Conservation (phyloP, 1,139 yeast genomes). For the Entelexis sorbosivorans region DNA sequence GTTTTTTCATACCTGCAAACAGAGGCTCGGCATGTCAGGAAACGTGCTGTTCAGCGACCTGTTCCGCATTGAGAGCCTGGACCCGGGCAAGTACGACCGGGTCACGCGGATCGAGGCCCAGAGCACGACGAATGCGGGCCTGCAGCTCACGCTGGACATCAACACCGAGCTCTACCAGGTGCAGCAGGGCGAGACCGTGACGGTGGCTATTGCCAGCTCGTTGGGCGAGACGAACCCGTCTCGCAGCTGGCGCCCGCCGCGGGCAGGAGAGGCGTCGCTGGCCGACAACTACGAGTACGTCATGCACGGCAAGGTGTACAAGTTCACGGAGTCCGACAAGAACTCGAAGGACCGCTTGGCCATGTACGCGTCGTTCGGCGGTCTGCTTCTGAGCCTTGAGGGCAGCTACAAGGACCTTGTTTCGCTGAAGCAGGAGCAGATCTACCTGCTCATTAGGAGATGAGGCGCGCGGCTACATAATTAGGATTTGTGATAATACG, state of each 20-base stretch:
- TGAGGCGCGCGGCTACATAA: neutral
- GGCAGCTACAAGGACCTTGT: conserved; percentile 89
- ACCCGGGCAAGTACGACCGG: conserved; percentile 82
- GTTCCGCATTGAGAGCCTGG: conserved; percentile 76
- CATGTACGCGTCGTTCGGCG: conserved; percentile 92
- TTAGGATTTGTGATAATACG: neutral
- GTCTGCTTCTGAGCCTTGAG: conserved; percentile 83
- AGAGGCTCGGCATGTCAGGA: conserved; percentile 15
- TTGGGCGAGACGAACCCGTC: conserved; percentile 41
- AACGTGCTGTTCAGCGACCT: conserved; percentile 71
- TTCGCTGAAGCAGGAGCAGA: conserved; percentile 83
- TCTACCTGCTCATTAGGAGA: conserved; percentile 80
- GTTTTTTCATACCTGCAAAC: neutral
- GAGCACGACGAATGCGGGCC: conserved; percentile 73
- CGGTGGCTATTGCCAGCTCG: conserved; percentile 75
- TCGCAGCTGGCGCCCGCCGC: conserved; percentile 79
- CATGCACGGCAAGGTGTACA: conserved; percentile 96
- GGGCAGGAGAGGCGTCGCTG: conserved; percentile 66
- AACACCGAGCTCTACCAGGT: conserved; percentile 91
- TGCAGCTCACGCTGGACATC: conserved; percentile 78
- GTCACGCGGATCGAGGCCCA: conserved; percentile 83
- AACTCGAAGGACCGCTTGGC: conserved; percentile 49
- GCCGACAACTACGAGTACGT: conserved; percentile 98
- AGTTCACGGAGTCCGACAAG: conserved; percentile 67
- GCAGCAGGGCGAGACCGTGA: conserved; percentile 60